Percentiles rank a stretch among this genome's conserved stretches.
phyloP scores from a whole-genome alignment of 129 eudicot genomes.

The Mikania micrantha region DNA sequence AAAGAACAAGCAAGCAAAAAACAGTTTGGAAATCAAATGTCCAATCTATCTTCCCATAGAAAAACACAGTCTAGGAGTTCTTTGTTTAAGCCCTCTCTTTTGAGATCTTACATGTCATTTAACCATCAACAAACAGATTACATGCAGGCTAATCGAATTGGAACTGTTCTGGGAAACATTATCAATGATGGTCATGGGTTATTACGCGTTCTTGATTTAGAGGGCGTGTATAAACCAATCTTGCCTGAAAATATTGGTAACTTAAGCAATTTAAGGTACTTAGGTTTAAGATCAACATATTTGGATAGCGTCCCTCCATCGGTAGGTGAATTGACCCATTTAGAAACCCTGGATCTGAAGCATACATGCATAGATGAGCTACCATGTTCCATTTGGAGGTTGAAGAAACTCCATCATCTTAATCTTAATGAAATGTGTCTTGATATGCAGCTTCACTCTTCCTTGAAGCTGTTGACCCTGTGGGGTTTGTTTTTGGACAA shows the following conservation, averaged over 20 bases:
- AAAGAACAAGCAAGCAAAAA: neutral
- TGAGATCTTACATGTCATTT: conserved; percentile 43
- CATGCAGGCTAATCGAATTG: conserved; percentile 34
- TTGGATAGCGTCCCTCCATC: conserved; percentile 45
- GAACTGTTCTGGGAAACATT: conserved; percentile 25
- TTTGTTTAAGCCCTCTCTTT: conserved; percentile 2
- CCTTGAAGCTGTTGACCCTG: conserved; percentile 18
- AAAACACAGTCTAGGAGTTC: conserved; percentile 17
- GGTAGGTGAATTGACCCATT: conserved; percentile 36
- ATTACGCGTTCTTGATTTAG: conserved; percentile 58
- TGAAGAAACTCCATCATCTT: conserved; percentile 39
- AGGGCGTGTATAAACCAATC: conserved; percentile 43
- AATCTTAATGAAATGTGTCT: conserved; percentile 37
- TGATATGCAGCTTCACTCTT: conserved; percentile 5
- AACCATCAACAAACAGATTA: conserved; percentile 29
- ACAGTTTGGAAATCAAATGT: neutral
- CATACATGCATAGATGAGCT: conserved; percentile 40
- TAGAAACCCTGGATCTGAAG: conserved; percentile 55
- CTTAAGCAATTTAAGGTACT: conserved; percentile 43
- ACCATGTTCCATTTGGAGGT: conserved; percentile 44
- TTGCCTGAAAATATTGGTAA: conserved; percentile 48
- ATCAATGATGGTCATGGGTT: conserved; percentile 31
- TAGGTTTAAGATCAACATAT: conserved; percentile 49
- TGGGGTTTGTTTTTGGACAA: conserved; percentile 39
- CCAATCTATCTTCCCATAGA: neutral